Evolutionary conservation across 2,329 filamentous ascomycete genomes (phyloP).

Genomic region (Periglandula ipomoeae): DNA sequence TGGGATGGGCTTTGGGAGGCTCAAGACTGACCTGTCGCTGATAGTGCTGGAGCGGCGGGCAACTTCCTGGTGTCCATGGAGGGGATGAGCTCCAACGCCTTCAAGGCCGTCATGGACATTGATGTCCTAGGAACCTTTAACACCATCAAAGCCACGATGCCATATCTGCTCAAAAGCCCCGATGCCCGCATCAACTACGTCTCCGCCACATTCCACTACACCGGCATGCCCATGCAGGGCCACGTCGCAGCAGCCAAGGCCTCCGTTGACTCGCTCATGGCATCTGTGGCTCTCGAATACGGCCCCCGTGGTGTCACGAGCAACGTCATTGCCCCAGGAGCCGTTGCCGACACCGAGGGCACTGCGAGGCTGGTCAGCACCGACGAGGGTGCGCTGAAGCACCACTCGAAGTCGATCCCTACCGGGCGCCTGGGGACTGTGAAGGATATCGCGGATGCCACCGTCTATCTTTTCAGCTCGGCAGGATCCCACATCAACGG

Average conservation of each 20-base stretch:
- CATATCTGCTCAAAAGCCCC: slow-evolving; percentile 70
- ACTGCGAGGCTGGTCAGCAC: slow-evolving; percentile 51
- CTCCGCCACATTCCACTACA: slow-evolving; percentile 86
- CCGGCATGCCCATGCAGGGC: slow-evolving; percentile 73
- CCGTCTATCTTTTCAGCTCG: slow-evolving; percentile 79
- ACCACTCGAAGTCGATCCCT: slow-evolving; percentile 47
- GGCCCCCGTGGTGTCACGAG: slow-evolving; percentile 78
- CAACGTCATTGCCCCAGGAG: slow-evolving; percentile 83
- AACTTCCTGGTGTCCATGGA: slow-evolving; percentile 88
- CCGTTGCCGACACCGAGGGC: slow-evolving; percentile 77
- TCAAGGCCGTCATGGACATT: slow-evolving; percentile 94
- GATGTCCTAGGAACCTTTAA: slow-evolving; percentile 92
- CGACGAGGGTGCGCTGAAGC: slow-evolving; percentile 20
- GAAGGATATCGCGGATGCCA: slow-evolving; percentile 86
- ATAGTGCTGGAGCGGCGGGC: slow-evolving; percentile 82
- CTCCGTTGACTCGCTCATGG: slow-evolving; percentile 75
- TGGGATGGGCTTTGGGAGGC: neutral
- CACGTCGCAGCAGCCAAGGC: slow-evolving; percentile 92
- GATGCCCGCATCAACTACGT: slow-evolving; percentile 78
- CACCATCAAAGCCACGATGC: slow-evolving; percentile 84
- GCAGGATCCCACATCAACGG: slow-evolving; percentile 82
- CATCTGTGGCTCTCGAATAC: slow-evolving; percentile 76
- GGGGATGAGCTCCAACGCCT: slow-evolving; percentile 76
- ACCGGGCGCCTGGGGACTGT: slow-evolving; percentile 68
- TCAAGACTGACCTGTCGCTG: neutral